A percentile compares a stretch with the other conserved stretches of the same genome.
Evolutionary conservation across 257 asterid genomes (phyloP).

Genomic region (Agastache rugosa): DNA sequence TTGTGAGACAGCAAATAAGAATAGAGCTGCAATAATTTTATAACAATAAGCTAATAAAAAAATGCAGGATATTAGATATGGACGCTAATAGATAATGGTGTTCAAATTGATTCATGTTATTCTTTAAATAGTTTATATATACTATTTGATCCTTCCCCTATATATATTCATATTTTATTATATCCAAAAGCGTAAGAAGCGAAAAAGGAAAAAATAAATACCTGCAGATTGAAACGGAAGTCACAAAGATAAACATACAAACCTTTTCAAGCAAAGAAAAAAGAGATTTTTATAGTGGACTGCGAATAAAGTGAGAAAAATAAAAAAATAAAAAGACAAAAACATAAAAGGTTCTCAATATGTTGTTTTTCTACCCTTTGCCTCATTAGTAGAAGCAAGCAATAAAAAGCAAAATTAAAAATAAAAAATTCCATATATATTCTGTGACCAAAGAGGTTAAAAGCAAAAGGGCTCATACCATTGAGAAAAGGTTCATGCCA

Average conservation of each 20-base stretch:
- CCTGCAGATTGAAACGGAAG: slow-evolving; percentile 7
- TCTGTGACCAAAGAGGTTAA: slow-evolving; percentile 27
- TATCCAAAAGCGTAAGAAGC: neutral
- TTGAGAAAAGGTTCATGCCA: slow-evolving; percentile 12
- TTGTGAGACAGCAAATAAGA: no score
- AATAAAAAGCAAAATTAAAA: neutral
- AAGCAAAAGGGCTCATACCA: neutral
- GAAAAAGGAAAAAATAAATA: neutral
- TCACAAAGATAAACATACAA: neutral
- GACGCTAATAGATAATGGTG: neutral
- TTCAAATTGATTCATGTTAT: neutral
- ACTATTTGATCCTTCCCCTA: no score
- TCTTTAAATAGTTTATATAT: neutral
- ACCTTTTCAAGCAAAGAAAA: neutral
- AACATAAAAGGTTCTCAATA: slow-evolving; percentile 8
- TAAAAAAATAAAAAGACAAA: neutral
- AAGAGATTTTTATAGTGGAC: slow-evolving; percentile 19
- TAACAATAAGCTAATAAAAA: neutral
- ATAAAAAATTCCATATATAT: slow-evolving; percentile 30
- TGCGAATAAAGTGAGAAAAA: slow-evolving; percentile 32
- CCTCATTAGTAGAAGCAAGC: slow-evolving; percentile 22
- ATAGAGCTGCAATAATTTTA: neutral
- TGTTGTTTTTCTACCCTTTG: slow-evolving; percentile 3
- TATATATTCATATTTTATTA: neutral
- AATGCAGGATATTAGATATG: neutral